Evolutionary conservation across 2,329 filamentous ascomycete species (phyloP).

Genomic region (Cytospora schulzeri): DNA sequence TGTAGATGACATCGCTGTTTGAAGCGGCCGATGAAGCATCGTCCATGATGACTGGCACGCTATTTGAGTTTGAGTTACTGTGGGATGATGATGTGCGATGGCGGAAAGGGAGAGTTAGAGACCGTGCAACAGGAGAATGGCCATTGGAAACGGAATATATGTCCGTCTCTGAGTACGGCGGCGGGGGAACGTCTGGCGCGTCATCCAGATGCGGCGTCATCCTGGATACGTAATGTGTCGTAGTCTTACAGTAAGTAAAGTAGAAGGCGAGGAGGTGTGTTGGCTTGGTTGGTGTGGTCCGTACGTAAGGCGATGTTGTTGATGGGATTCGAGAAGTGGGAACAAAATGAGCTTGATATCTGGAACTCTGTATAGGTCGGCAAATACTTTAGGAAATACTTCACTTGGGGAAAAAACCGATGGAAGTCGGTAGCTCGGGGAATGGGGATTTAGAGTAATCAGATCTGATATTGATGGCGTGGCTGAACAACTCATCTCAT

Average conservation of each 20-base stretch:
- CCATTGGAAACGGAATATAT: slow-evolving; percentile 49
- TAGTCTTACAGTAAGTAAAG: background rate
- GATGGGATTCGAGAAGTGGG: background rate
- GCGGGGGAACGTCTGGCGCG: slow-evolving; percentile 47
- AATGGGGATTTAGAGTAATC: slow-evolving; percentile 2
- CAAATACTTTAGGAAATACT: background rate
- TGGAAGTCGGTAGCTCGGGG: background rate
- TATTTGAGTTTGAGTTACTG: slow-evolving; percentile 39
- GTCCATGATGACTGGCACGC: slow-evolving; percentile 36
- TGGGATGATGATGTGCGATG: slow-evolving; percentile 32
- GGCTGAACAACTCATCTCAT: slow-evolving; percentile 18
- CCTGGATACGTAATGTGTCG: slow-evolving; percentile 18
- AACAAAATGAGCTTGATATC: background rate
- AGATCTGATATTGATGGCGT: slow-evolving; percentile 5
- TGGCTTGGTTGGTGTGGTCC: background rate
- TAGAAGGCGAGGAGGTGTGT: background rate
- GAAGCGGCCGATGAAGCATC: slow-evolving; percentile 43
- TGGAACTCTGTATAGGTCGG: background rate
- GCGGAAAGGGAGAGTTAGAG: slow-evolving; percentile 33
- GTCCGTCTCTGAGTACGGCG: slow-evolving; percentile 61
- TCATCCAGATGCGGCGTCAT: slow-evolving; percentile 38
- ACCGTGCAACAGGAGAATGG: slow-evolving; percentile 26
- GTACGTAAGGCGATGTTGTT: background rate
- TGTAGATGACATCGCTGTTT: slow-evolving; percentile 51
- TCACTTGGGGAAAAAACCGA: slow-evolving; percentile 6